phyloP scores from a whole-genome alignment of 2,329 filamentous ascomycete genomes.

The Sporothrix sp. region DNA sequence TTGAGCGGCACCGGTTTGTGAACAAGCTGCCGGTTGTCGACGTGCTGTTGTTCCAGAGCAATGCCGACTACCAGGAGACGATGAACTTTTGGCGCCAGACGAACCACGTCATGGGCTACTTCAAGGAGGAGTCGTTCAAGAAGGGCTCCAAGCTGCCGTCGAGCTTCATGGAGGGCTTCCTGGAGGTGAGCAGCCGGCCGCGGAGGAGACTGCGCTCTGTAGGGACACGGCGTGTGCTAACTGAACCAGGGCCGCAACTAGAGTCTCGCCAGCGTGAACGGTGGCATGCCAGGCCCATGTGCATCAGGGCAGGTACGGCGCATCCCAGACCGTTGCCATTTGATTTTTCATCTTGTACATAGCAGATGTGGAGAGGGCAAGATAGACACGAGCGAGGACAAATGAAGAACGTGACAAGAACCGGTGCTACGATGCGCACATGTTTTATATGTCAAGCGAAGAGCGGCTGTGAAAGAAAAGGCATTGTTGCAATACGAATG shows the following conservation, averaged over 20 bases:
- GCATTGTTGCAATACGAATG: not conserved
- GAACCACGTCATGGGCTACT: constrained; percentile 93
- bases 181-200: constrained; percentile 53
- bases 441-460: too few relatives aligned
- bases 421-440: not conserved
- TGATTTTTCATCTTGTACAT: constrained; percentile 7
- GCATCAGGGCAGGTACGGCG: not conserved
- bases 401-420: constrained; percentile 2
- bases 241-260: constrained; percentile 46
- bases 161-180: constrained; percentile 88
- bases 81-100: constrained; percentile 99
- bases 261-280: constrained; percentile 13
- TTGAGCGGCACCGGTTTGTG: constrained; percentile 89
- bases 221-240: not conserved
- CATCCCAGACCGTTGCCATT: not conserved
- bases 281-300: constrained; percentile 24
- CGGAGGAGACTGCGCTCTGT: not conserved
- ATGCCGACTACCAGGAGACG: constrained; percentile 95
- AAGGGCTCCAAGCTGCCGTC: constrained; percentile 68
- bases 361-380: not conserved
- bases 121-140: constrained; percentile 72
- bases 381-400: constrained; percentile 1
- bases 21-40: constrained; percentile 83
- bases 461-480: not conserved
- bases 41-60: constrained; percentile 80